Base-by-base conservation (phyloP, 345 rosid species). In the Aethionema arabicum region DNA sequence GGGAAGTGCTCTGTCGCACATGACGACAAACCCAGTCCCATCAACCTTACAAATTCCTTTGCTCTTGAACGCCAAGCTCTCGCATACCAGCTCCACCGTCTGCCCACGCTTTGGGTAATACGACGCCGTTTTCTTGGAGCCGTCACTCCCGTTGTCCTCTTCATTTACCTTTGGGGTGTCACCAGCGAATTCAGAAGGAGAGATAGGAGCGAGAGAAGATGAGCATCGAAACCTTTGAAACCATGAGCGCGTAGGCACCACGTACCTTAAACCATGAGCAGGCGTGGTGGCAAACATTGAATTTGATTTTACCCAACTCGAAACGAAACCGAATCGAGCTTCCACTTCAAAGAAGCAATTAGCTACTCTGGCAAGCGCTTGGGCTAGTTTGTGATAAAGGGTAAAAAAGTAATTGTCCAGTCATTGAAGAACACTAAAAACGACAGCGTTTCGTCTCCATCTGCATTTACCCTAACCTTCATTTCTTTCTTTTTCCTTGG, bases 1-100 rank as follows among this genome's bases (percentile, higher is more conserved):
- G 30, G 96, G 95, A 37, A 92, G 89, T 11, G 92, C 95, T 36
- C 95, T 83, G 76, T 85, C 91, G 69, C 95, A 88, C 86, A 88
- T 72, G 56, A 86, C 83, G 59, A 92, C 85, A 67, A 82, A 85
- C 46, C 98, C 98, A 43, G 95, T 83, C 14, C 80, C 93, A 3
- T 76, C 76, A 56, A 79, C 95, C 73, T 85, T 86, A 45, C 96
- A 92, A 36, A 89, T 71, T 6, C 98, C 96, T 72, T 81, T 85
- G 4, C 96, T 96, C 48, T 92, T 92, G 66, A 83, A 92, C n/a
- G 85, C 98, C 64, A 89, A 63, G 69, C 93, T 81, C 78, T 86
- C 89, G 40, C 98, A 89, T 3, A 78, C 96, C 63, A 92, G 69
- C 78, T 92, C 96, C 66, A 92, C 65, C 5, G 78, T 82, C 14